These are phyloP conservation scores for Prunus davidiana DNA, from an alignment of 306 rosid genomes.

Conservation along the genomic window DNA sequence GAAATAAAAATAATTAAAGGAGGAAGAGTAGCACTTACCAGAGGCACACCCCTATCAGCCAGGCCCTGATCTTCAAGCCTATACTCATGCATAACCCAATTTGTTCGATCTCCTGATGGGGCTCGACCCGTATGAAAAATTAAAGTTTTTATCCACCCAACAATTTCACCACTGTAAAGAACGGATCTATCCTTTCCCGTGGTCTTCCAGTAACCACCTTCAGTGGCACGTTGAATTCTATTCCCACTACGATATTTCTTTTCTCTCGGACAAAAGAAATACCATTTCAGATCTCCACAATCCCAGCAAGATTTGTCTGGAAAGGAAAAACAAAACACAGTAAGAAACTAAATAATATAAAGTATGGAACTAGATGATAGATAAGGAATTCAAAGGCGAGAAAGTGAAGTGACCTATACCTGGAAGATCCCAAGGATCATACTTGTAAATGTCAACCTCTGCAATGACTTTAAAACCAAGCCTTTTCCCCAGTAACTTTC, in stretches of 20 bases:
- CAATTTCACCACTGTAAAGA: constrained; percentile 23
- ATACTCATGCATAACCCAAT: constrained; percentile 92
- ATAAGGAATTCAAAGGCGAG: background rate
- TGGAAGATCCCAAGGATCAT: constrained; percentile 72
- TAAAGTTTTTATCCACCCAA: constrained; percentile 69
- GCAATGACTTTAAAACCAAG: constrained; percentile 31
- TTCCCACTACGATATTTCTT: constrained; percentile 58
- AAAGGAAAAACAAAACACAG: background rate
- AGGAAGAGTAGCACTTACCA: constrained; percentile 35
- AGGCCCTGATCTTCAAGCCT: constrained; percentile 50
- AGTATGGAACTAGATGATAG: background rate
- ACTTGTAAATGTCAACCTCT: constrained; percentile 65
- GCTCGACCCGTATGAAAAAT: constrained; percentile 59
- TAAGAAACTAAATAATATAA: constrained; percentile 2
- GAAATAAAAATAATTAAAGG: background rate
- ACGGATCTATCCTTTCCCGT: constrained; percentile 64
- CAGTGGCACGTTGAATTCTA: constrained; percentile 55
- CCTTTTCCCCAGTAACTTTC: constrained; percentile 46
- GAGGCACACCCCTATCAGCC: constrained; percentile 26
- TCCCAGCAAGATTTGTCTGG: constrained; percentile 48
- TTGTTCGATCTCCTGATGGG: constrained; percentile 55
- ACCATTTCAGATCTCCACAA: constrained; percentile 64
- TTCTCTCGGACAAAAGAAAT: constrained; percentile 57
- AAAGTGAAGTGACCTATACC: constrained; percentile 35
- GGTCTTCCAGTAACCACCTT: constrained; percentile 68